Evolutionary conservation across 2,329 filamentous ascomycete genomes (phyloP), one percentile per base, ranked within the genome.

Genomic region (Cyclaneusma minus): DNA sequence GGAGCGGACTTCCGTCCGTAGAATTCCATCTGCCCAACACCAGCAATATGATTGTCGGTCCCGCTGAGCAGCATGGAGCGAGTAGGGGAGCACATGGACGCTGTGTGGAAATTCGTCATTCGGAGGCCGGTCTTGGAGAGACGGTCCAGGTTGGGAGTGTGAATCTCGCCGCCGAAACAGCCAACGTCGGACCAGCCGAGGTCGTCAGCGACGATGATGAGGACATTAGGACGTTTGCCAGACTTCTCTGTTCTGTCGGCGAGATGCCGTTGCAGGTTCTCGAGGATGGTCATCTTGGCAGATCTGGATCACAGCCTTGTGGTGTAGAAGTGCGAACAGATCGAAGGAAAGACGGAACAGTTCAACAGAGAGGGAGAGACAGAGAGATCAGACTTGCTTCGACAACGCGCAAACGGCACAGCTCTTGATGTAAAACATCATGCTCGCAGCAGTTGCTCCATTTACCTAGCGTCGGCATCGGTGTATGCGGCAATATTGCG

Each of bases 61-160:
- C 66, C 66, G 2, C 62, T 66, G 51, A 70, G 60, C 28, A 71
- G 57, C 66, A 71, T 71, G 23, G 64, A 59, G 27, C 65, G 53
- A 4, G 62, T 67, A 12, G 66, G 67, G 30, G 64, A 69, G 45
- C 65, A 71, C 32, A 65, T 63, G 13, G 65, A 62, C 0, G 67
- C 66, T 1, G 66, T 60, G 38, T 71, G 66, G 41, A 69, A 69
- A 32, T 65, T 62, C 0, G 64, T 68, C 37, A 70, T 64, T 3
- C 64, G 60, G 15, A 71, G 41, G 13, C 64, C 60, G 23, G 58
- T 48, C 23, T 53, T 44, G 5, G 60, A 59, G 3, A 65, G 43
- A 15, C 54, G 56, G 45, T 70, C 61, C 16, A 72, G 52, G 39
- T 64, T 63, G 3, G 67, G 66, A 0, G 66, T 71, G 12, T 54